phyloP scores from a whole-genome alignment of 345 rosid species.

The Acer yangbiense region DNA sequence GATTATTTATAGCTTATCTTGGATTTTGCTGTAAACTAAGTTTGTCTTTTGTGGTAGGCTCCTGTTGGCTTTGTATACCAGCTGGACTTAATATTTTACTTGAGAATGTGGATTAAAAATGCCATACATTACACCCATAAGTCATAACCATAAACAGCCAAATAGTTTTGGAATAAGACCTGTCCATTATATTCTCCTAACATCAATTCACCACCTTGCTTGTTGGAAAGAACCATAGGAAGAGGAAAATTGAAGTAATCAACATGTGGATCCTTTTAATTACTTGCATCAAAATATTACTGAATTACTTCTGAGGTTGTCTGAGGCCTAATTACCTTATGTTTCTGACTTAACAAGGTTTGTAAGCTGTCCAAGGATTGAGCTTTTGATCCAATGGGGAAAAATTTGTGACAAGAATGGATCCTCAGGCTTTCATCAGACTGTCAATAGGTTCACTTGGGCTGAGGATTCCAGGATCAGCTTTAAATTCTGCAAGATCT shows the following conservation, averaged over 20 bases:
- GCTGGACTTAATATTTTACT: not conserved
- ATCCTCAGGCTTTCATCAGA: conserved; percentile 95
- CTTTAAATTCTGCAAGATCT: conserved; percentile 42
- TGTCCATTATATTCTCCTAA: not conserved
- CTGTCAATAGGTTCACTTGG: conserved; percentile 84
- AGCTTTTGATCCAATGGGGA: conserved; percentile 49
- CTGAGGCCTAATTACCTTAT: conserved; percentile 3
- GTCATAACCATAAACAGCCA: too few species aligned
- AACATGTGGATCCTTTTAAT: not conserved
- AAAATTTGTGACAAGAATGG: conserved; percentile 65
- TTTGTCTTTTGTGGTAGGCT: not conserved
- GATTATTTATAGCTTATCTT: not conserved
- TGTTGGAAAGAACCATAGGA: not conserved
- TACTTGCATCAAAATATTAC: not conserved
- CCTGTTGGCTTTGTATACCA: not conserved
- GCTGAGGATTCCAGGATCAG: conserved; percentile 61
- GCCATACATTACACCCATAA: not conserved
- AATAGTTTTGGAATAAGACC: not conserved
- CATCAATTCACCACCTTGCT: not conserved
- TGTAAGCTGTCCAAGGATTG: conserved; percentile 32
- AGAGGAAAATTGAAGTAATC: conserved; percentile 1
- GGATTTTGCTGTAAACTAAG: not conserved
- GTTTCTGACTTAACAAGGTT: conserved; percentile 27
- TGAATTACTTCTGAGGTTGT: conserved; percentile 5
- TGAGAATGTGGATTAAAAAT: not conserved